phyloP scores from a whole-genome alignment of 208 protist species.

The Acanthamoeba triangularis region DNA sequence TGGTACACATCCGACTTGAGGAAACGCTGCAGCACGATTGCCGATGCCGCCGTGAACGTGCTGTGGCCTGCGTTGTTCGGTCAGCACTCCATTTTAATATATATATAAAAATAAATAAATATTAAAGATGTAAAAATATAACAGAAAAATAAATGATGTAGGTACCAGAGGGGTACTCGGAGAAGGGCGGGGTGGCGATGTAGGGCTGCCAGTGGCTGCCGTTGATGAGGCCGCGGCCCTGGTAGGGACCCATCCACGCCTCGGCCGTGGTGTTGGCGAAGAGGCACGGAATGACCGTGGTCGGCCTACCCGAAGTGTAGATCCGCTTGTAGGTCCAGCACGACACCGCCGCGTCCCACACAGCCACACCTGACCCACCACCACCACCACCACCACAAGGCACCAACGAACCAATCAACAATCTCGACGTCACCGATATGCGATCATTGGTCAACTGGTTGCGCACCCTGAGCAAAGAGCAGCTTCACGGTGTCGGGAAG shows the following conservation, averaged over 20 bases:
- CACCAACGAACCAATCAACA: neutral
- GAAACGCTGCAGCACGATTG: conserved; percentile 33
- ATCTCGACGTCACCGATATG: neutral
- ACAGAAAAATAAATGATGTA: neutral
- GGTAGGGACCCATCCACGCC: conserved; percentile 2
- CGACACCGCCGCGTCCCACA: conserved; percentile 1
- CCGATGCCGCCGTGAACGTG: conserved; percentile 1
- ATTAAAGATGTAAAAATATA: too few relatives aligned
- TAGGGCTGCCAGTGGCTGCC: conserved; percentile 31
- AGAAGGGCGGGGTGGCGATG: neutral
- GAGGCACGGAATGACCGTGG: neutral
- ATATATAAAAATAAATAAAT: neutral
- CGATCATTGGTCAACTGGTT: neutral
- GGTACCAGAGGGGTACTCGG: conserved; percentile 1
- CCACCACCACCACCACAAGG: neutral
- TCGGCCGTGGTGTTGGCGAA: neutral
- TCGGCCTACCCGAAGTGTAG: neutral
- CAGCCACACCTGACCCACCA: neutral
- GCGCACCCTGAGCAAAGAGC: conserved; percentile 27
- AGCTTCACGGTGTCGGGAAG: conserved; percentile 8
- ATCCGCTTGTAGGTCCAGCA: conserved; percentile 40
- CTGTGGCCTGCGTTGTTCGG: conserved; percentile 33
- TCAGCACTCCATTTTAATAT: neutral
- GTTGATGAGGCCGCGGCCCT: neutral
- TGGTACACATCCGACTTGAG: conserved; percentile 8